A percentile compares a stretch with the other conserved stretches of the same genome.
Evolutionary conservation across 495 filamentous ascomycete genomes (phyloP).

Genomic region (Cairneyella variabilis): DNA sequence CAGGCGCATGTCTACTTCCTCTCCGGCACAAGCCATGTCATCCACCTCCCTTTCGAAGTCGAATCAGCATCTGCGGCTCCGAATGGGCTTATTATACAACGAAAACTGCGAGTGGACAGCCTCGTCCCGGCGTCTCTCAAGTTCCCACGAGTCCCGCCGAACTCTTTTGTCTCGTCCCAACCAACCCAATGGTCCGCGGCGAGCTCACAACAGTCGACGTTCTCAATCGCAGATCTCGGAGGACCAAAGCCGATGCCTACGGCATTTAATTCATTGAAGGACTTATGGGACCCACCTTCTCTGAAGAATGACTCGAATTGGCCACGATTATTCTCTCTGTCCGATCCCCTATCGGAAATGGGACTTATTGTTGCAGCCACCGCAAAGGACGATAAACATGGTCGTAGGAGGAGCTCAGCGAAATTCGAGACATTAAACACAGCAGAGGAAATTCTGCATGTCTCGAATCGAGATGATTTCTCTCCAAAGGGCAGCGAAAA

Average conservation of each 20-base stretch:
- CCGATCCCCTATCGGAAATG: constrained; percentile 81
- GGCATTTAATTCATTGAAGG: constrained; percentile 39
- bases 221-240: constrained; percentile 48
- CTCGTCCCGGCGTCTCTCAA: constrained; percentile 40
- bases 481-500: constrained; percentile 16
- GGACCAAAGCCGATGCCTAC: constrained; percentile 45
- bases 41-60: constrained; percentile 92
- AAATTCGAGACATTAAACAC: constrained; percentile 50
- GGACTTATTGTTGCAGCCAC: constrained; percentile 67
- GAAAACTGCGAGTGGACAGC: constrained; percentile 50
- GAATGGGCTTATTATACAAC: constrained; percentile 77
- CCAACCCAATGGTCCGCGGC: constrained; percentile 40
- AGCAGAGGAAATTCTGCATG: constrained; percentile 76
- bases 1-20: constrained; percentile 93
- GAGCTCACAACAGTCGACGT: constrained; percentile 44
- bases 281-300: constrained; percentile 43
- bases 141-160: constrained; percentile 61
- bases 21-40: constrained; percentile 80
- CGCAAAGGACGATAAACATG: constrained; percentile 26
- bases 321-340: constrained; percentile 80
- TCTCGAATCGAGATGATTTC: constrained; percentile 45
- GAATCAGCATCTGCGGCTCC: constrained; percentile 81
- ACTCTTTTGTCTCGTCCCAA: constrained; percentile 73
- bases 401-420: constrained; percentile 10
- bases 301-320: constrained; percentile 52